Evolutionary conservation across 1,139 yeast genomes (phyloP), one percentile per base, ranked within the genome.

Genomic region (Nakaseomyces nivariensis): DNA sequence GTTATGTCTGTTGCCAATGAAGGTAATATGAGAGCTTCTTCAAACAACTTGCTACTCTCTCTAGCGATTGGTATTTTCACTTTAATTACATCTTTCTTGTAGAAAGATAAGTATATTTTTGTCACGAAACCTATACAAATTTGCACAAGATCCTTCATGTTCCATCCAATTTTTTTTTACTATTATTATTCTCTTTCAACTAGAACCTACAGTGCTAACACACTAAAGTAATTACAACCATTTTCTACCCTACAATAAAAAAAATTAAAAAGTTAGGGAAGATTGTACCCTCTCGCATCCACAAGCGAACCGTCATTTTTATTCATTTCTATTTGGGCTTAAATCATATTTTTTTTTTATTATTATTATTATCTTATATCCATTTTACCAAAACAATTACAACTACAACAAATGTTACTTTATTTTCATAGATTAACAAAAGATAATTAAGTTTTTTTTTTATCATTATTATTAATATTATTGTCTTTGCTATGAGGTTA

Each of bases 31-130:
- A 29, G 33, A n/a, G n/a, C 24, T 4, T 5, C 44, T 41, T 5
- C 25, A 4, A 29, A 27, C 44, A 27, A 34, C 25, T 8, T 41
- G 6, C 34, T 27, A 4, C 2, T 48, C 31, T 45, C 51, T 36
- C 31, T 51, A 26, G 31, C 47, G 29, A 17, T 47, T 38, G 49
- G 50, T 37, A n/a, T 51, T 29, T 44, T 53, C 31, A 51, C 56
- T 27, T 48, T 53, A 42, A 32, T 53, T 24, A 49, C 49, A 45
- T 51, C 51, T 48, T 42, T 53, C 45, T 50, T 53, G 36, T 53
- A 29, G 9, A 29, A 11, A 38, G 31, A 25, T 8, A 33, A 29
- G 32, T 29, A 10, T 10, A 2, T 10, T 29, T 29, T 29, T 29
- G 32, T 29, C 32, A 17, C 22, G 22, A 17, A 17, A 17, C 22